Evolutionary conservation across 2,329 filamentous ascomycete species (phyloP).

Genomic region (Penicillium concentricum): DNA sequence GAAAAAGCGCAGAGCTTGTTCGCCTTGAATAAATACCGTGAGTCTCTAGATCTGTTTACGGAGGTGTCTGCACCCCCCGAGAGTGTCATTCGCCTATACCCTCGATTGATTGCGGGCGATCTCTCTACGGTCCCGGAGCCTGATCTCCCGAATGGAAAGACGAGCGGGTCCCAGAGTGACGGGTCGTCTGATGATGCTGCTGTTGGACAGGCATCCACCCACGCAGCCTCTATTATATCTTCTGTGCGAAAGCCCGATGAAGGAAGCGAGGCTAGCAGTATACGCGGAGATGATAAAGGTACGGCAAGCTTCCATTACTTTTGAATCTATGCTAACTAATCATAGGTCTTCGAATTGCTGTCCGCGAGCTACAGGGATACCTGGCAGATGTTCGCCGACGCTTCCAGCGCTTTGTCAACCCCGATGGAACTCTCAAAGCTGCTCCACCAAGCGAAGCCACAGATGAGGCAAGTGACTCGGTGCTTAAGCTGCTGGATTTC

Average conservation of each 20-base stretch:
- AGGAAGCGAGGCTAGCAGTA: constrained; percentile 40
- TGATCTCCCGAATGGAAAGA: constrained; percentile 38
- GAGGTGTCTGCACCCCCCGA: constrained; percentile 88
- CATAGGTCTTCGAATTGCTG: constrained; percentile 73
- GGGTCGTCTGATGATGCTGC: constrained; percentile 27
- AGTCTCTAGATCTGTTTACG: constrained; percentile 86
- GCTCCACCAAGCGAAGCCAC: constrained; percentile 32
- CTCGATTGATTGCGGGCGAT: constrained; percentile 77
- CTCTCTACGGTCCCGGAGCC: constrained; percentile 62
- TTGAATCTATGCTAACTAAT: background rate
- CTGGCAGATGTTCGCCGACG: constrained; percentile 77
- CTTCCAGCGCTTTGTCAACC: constrained; percentile 60
- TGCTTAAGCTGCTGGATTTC: constrained; percentile 47
- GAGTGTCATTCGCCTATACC: constrained; percentile 81
- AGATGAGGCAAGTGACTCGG: constrained; percentile 45
- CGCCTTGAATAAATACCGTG: constrained; percentile 74
- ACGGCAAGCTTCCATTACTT: background rate
- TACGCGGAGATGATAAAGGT: constrained; percentile 35
- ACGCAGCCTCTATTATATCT: constrained; percentile 41
- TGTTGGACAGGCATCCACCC: constrained; percentile 26
- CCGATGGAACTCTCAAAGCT: constrained; percentile 52
- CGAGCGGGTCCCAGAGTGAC: constrained; percentile 31
- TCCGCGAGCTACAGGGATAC: constrained; percentile 80
- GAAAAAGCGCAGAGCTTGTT: constrained; percentile 87
- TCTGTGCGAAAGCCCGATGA: constrained; percentile 40